Conservation (phyloP, 495 filamentous ascomycete genomes). For the Podospora pseudopauciseta region DNA sequence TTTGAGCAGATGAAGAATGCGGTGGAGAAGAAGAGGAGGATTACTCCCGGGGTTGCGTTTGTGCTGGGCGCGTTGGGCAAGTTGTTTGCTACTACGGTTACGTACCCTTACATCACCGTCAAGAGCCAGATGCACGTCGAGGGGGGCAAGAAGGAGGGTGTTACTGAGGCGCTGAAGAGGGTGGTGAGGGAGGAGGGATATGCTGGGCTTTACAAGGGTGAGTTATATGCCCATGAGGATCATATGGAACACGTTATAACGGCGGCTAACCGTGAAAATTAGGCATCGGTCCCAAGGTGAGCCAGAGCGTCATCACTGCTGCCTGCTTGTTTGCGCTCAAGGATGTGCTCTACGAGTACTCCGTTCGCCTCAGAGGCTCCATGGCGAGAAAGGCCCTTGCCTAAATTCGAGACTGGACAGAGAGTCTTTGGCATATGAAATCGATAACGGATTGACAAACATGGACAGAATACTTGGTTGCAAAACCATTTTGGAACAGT, state of each 20-base stretch:
- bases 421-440: not conserved
- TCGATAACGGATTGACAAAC: not conserved
- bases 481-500: not conserved
- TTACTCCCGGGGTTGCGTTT: conserved; percentile 85
- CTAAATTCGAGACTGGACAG: conserved; percentile 4
- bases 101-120: conserved; percentile 97
- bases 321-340: conserved; percentile 98
- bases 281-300: conserved; percentile 90
- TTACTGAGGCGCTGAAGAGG: conserved; percentile 67
- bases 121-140: conserved; percentile 96
- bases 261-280: conserved; percentile 1
- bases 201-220: conserved; percentile 86
- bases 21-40: conserved; percentile 48
- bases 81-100: conserved; percentile 85
- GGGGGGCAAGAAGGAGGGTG: conserved; percentile 58
- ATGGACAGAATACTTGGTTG: not conserved
- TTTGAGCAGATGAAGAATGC: conserved; percentile 91
- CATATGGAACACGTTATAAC: too few relatives aligned
- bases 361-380: conserved; percentile 43
- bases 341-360: conserved; percentile 66
- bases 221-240: conserved; percentile 26
- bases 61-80: conserved; percentile 91
- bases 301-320: conserved; percentile 92
- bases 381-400: conserved; percentile 42
- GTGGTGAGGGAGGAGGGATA: conserved; percentile 88